Base-by-base conservation (phyloP, 169 alveolate genomes). In the Babesia ovata region DNA sequence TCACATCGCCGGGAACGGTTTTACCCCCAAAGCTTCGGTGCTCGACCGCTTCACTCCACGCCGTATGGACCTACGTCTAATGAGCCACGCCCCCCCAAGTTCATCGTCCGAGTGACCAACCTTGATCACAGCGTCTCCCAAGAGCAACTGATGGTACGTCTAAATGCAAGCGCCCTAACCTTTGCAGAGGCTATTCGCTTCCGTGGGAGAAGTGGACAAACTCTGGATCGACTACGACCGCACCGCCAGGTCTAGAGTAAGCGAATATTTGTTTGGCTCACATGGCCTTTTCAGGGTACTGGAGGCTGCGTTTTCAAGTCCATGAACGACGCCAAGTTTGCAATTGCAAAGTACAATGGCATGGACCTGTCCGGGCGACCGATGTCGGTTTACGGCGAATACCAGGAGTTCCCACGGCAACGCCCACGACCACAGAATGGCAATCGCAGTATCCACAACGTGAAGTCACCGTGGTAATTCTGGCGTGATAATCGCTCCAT, bases 241-340 rank as follows among this genome's bases (percentile, higher is more conserved):
- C 72, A 93, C 96, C 16, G 92, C 74, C 70, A 79, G 96, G n/a
- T 92, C 93, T 48, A 84, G 69, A 65, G 94, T 91, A 13, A 86
- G 91, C 42, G 4, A 50, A 62, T 19, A 50, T 72, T 16, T 63
- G 48, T 53, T 56, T 52, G 42, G 69, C 42, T 14, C 12, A 46
- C 6, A 54, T 57, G 54, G n/a, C 49, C 19, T 46, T 70, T 26
- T 45, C 84, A 84, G 92, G 94, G 94, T 22, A 87, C 92, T 16
- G 94, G 93, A 10, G 93, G 94, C 36, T 84, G 91, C 65, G 45
- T 91, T 46, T 74, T 74, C 69, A 69, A 75, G 48, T 69, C 66
- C 67, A 63, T 70, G 48, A 63, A 52, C 36, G 94, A 92, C 65
- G 91, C 94, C 52, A 79, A 82, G 36, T 54, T 60, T 49, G 94